Conservation (phyloP, 768 basidiomycete species). For the Rhodocollybia butyracea region DNA sequence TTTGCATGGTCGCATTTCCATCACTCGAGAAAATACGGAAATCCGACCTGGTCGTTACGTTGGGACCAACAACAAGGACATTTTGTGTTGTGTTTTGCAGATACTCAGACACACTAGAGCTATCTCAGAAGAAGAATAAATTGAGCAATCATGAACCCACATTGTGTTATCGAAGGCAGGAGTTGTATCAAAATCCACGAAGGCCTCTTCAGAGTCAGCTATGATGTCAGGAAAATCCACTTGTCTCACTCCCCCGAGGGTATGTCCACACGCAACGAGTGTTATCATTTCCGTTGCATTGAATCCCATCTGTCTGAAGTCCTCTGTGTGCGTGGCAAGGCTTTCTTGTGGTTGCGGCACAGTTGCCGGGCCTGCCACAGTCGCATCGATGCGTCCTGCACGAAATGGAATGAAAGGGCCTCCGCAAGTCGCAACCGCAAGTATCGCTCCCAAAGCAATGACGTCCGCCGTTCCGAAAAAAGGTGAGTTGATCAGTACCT, state of each 20-base stretch:
- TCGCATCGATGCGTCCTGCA: constrained; percentile 40
- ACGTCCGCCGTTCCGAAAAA: constrained; percentile 43
- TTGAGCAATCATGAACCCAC: neutral
- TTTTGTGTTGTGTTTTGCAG: constrained; percentile 10
- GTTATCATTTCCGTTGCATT: constrained; percentile 14
- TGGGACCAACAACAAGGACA: constrained; percentile 16
- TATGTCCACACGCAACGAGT: constrained; percentile 13
- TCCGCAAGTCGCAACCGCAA: constrained; percentile 39
- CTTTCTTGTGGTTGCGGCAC: constrained; percentile 43
- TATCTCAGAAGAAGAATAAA: neutral
- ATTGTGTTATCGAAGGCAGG: constrained; percentile 6
- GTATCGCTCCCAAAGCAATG: constrained; percentile 35
- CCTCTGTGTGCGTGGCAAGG: constrained; percentile 33
- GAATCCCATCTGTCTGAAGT: constrained; percentile 43
- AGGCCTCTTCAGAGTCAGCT: neutral
- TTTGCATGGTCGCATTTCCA: constrained; percentile 19
- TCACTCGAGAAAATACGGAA: constrained; percentile 20
- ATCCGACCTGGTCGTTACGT: constrained; percentile 18
- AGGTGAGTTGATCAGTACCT: constrained; percentile 33
- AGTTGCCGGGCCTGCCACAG: constrained; percentile 32
- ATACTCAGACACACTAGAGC: constrained; percentile 9
- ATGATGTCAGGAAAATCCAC: constrained; percentile 10
- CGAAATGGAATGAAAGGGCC: constrained; percentile 42
- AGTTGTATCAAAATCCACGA: constrained; percentile 1
- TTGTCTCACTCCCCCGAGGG: constrained; percentile 11